A percentile compares a stretch with the other conserved stretches of the same genome.
These are phyloP conservation scores for Pichia sp. DNA, from an alignment of 1,139 yeast species.

Conservation along the genomic window DNA sequence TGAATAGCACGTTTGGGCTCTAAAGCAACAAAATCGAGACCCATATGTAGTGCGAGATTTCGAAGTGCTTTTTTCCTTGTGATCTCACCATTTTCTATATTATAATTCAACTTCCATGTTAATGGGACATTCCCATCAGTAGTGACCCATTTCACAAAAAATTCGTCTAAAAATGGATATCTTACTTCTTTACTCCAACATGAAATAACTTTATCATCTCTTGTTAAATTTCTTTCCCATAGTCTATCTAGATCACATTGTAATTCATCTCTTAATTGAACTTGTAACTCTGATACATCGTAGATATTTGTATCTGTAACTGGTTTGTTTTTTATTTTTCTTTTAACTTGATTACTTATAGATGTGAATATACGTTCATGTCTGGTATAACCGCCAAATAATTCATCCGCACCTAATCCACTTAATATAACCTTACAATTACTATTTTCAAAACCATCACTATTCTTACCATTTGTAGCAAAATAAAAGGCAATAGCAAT, in stretches of 20 bases:
- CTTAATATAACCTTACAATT: slow-evolving; percentile 68
- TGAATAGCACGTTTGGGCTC: slow-evolving; percentile 96
- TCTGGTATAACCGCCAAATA: slow-evolving; percentile 87
- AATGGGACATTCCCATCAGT: slow-evolving; percentile 38
- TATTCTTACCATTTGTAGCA: slow-evolving; percentile 49
- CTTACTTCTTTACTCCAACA: slow-evolving; percentile 87
- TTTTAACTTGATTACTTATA: slow-evolving; percentile 25
- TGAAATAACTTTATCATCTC: slow-evolving; percentile 86
- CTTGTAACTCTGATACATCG: slow-evolving; percentile 25
- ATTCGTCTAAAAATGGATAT: slow-evolving; percentile 76
- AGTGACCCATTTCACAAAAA: slow-evolving; percentile 50
- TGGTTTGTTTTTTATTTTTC: slow-evolving; percentile 18
- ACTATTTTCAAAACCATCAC: slow-evolving; percentile 30
- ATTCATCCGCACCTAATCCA: slow-evolving; percentile 97
- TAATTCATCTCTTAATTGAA: slow-evolving; percentile 47
- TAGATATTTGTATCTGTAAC: slow-evolving; percentile 18
- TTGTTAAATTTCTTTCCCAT: slow-evolving; percentile 72
- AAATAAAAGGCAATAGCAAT: slow-evolving; percentile 93
- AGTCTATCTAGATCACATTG: slow-evolving; percentile 65
- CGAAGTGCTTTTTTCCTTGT: slow-evolving; percentile 62
- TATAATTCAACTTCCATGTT: slow-evolving; percentile 38
- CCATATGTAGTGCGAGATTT: slow-evolving; percentile 47
- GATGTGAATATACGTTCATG: slow-evolving; percentile 50
- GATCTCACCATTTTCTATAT: slow-evolving; percentile 31
- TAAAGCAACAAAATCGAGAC: slow-evolving; percentile 50